Evolutionary conservation across 2,329 filamentous ascomycete genomes (phyloP).

Genomic region (Pseudonectria buxi): DNA sequence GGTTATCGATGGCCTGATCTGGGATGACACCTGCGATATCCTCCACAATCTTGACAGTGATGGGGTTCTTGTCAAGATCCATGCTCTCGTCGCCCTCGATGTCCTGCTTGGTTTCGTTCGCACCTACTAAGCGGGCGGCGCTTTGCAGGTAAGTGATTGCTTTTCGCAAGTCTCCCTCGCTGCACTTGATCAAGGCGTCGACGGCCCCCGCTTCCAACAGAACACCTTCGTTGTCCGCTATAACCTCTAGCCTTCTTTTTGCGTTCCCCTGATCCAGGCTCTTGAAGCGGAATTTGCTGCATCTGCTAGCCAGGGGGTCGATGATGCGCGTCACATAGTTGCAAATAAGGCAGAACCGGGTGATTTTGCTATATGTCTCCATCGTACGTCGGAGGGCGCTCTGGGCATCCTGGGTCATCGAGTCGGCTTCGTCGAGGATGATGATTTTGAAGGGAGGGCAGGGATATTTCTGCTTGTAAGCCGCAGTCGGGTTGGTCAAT

Average conservation of each 20-base stretch:
- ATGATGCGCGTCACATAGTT: slow-evolving; percentile 99
- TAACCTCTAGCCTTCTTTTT: slow-evolving; percentile 69
- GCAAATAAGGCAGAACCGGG: slow-evolving; percentile 93
- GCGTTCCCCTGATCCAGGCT: slow-evolving; percentile 83
- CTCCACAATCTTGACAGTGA: slow-evolving; percentile 76
- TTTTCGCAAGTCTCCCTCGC: slow-evolving; percentile 90
- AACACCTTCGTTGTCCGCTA: slow-evolving; percentile 74
- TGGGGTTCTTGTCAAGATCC: slow-evolving; percentile 50
- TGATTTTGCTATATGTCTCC: slow-evolving; percentile 97
- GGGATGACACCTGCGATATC: slow-evolving; percentile 97
- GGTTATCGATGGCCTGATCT: slow-evolving; percentile 57
- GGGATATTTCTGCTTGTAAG: slow-evolving; percentile 67
- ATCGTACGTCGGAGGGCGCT: slow-evolving; percentile 88
- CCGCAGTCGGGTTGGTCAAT: slow-evolving; percentile 70
- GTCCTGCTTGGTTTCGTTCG: slow-evolving; percentile 43
- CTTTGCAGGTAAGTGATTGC: slow-evolving; percentile 96
- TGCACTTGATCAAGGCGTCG: slow-evolving; percentile 77
- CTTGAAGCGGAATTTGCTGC: slow-evolving; percentile 98
- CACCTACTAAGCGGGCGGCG: slow-evolving; percentile 80
- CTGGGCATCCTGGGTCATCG: slow-evolving; percentile 98
- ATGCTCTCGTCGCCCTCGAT: slow-evolving; percentile 53
- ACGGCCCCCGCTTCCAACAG: slow-evolving; percentile 69
- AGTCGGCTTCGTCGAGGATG: slow-evolving; percentile 95
- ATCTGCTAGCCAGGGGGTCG: slow-evolving; percentile 86
- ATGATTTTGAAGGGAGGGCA: slow-evolving; percentile 99